Percentiles rank a stretch among this genome's conserved stretches.
Evolutionary conservation across 1,284 basidiomycete species (phyloP).

Genomic region (Rhodotorula sp.): DNA sequence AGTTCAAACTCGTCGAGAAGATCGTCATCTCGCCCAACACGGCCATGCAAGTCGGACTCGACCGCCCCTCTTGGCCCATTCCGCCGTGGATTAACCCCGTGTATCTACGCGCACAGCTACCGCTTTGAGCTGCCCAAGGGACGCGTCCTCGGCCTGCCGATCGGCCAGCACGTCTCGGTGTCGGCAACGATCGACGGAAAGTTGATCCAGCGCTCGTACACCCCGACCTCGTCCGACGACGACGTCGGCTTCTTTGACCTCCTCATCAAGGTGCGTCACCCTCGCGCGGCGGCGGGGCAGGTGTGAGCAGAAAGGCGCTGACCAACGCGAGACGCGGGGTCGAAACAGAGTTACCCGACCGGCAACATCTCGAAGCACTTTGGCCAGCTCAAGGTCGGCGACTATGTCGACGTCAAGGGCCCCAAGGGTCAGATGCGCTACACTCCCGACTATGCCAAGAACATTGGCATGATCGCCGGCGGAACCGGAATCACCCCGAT

Average conservation of each 20-base stretch:
- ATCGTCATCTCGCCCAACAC: slow-evolving; percentile 89
- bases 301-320: background rate
- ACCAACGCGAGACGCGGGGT: background rate
- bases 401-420: slow-evolving; percentile 84
- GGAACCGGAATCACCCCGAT: slow-evolving; percentile 93
- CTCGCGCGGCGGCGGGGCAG: background rate
- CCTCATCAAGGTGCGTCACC: slow-evolving; percentile 77
- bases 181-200: slow-evolving; percentile 89
- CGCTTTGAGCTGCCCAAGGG: slow-evolving; percentile 79
- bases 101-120: slow-evolving; percentile 60
- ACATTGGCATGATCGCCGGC: slow-evolving; percentile 94
- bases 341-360: slow-evolving; percentile 78
- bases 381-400: slow-evolving; percentile 74
- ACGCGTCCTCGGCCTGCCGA: slow-evolving; percentile 84
- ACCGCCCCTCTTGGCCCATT: slow-evolving; percentile 25
- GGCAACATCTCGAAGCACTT: slow-evolving; percentile 92
- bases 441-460: slow-evolving; percentile 62
- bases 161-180: slow-evolving; percentile 93
- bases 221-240: slow-evolving; percentile 88
- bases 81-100: too few species aligned
- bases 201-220: slow-evolving; percentile 85
- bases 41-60: slow-evolving; percentile 64
- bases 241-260: slow-evolving; percentile 92
- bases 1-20: slow-evolving; percentile 79
- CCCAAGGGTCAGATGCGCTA: slow-evolving; percentile 79